These are phyloP conservation scores for Daldinia concentrica DNA, from an alignment of 495 filamentous ascomycete species.

Conservation along the genomic window DNA sequence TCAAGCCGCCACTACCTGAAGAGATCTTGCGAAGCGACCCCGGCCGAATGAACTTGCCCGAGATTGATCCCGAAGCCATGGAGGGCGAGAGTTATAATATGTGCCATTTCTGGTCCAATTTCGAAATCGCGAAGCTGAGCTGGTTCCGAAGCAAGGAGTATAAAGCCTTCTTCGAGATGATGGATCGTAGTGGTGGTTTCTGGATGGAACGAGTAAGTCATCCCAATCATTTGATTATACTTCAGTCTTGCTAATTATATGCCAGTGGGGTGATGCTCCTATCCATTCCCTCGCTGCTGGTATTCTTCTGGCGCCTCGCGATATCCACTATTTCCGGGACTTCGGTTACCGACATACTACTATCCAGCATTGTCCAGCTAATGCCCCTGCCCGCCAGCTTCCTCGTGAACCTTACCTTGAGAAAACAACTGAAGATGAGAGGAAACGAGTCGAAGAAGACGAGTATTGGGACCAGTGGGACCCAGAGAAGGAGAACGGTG, in stretches of 20 bases:
- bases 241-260: constrained; percentile 20
- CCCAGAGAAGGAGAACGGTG: constrained; percentile 90
- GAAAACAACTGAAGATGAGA: constrained; percentile 83
- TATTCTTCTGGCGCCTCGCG: constrained; percentile 77
- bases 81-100: constrained; percentile 99
- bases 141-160: constrained; percentile 98
- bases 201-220: constrained; percentile 94
- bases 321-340: constrained; percentile 99
- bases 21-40: constrained; percentile 83
- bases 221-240: background rate
- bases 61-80: constrained; percentile 93
- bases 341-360: constrained; percentile 99
- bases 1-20: constrained; percentile 79
- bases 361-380: constrained; percentile 98
- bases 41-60: constrained; percentile 72
- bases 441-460: constrained; percentile 90
- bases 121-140: constrained; percentile 93
- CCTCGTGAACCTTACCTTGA: constrained; percentile 84
- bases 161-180: constrained; percentile 98
- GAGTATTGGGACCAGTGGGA: constrained; percentile 95
- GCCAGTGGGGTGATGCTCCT: constrained; percentile 96
- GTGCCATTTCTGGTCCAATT: constrained; percentile 99
- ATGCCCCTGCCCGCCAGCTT: constrained; percentile 90
- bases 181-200: constrained; percentile 97
- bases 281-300: constrained; percentile 98